Evolutionary conservation across 768 basidiomycete genomes (phyloP), one percentile per base, ranked within the genome.

Genomic region (Auricularia sp.): DNA sequence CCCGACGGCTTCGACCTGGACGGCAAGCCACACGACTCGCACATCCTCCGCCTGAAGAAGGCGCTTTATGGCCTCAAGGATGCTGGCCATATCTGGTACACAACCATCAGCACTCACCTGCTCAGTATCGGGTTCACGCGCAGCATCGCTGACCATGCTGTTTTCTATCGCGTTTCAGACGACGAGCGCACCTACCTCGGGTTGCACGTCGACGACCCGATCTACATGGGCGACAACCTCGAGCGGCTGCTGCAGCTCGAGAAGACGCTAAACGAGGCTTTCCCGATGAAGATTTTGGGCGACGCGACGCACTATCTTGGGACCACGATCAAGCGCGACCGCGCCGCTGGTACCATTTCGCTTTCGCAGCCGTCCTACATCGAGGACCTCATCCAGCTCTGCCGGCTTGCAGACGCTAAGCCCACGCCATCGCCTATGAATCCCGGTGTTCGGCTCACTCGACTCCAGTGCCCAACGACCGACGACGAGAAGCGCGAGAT

Each of bases 31-130:
- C 63, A 62, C 16, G 54, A 54, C 10, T 10, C 42, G 42, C 42
- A 44, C n/a, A 69, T 69, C 21, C 71, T 68, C 65, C 33, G 61
- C 16, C 62, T 76, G 1, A 54, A 63, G 14, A 69, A 70, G 35
- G 69, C 71, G 1, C 65, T 79, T 0, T 80, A 79, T 61, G 74
- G 79, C 0, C 72, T 80, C 68, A 77, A 77, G 58, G 75, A 79
- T 61, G 68, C 68, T 6, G 73, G 74, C 0, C 56, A 70, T 3
- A 64, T 72, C 3, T 81, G 77, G 75, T 77, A 81, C 65, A 67
- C 75, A 35, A 74, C 69, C 0, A 61, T 79, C 54, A 64, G 77
- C 34, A 62, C 69, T 0, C 68, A 68, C 0, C 70, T 81, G 64
- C 16, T 68, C 0, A 39, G 67, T 0, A 71, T 75, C 67, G 74